Base-by-base conservation (phyloP, 495 filamentous ascomycete genomes). In the Neurospora tetraspora region DNA sequence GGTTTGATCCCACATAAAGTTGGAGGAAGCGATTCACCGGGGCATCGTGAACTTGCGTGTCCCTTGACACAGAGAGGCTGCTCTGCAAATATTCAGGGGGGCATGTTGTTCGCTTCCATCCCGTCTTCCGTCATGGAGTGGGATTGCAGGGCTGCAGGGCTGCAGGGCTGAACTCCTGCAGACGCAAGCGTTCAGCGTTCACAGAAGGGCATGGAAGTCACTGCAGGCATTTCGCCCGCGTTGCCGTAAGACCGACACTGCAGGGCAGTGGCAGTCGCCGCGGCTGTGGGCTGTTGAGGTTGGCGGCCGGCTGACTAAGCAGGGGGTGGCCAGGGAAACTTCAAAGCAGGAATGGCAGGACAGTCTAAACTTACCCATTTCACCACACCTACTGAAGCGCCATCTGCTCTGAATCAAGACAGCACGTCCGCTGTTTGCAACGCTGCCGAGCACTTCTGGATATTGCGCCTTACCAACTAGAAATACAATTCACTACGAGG, bases 361-460 rank as follows among this genome's bases (percentile, higher is more conserved):
- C 71, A 65, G 70, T 68, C 42, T 45, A 70, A 78, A 78, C 79
- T 80, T 80, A 73, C 79, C 78, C 76, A 76, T 76, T 77, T 75
- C 79, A 79, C 74, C 79, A 70, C 76, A 69, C 72, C 59, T 76
- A 69, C 53, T 34, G 53, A 65, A 36, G 53, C 53, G 53, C 53
- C 53, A 65, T 65, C 53, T 34, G 53, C 53, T 34, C 23, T 65
- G 27, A 65, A 65, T 18, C 53, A 65, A 34, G 14, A 61, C 53
- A 39, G 76, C 74, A 39, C 74, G 74, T 72, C 75, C 69, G 73
- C 71, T 72, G 74, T 68, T 68, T 71, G 73, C 71, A 72, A 73
- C 78, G 31, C 76, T 73, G 72, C 75, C 72, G 78, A 73, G 77
- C 76, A 76, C 70, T 75, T 75, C 75, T 76, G 72, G 61, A 75